Evolutionary conservation across 2,329 filamentous ascomycete species (phyloP).

Genomic region (Ceratocystis smalleyi): DNA sequence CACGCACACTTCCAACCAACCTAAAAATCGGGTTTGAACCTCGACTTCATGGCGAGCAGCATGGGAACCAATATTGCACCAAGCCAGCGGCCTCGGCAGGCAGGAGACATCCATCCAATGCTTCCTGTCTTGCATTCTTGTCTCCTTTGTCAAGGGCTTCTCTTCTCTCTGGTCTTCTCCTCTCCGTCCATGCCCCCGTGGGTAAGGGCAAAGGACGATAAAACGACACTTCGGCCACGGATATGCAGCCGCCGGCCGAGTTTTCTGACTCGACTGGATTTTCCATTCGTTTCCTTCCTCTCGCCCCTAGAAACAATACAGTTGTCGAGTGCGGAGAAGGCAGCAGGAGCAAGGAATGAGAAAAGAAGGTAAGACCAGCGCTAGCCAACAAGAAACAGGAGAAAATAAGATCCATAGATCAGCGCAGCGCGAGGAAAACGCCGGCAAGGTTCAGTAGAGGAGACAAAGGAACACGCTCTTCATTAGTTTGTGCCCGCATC

Average conservation of each 20-base stretch:
- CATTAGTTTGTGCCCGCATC: neutral
- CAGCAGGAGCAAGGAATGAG: neutral
- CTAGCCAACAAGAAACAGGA: neutral
- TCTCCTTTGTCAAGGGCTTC: neutral
- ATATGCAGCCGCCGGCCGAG: neutral
- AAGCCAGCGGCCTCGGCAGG: neutral
- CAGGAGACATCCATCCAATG: neutral
- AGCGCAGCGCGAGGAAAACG: neutral
- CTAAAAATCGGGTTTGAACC: too few relatives aligned
- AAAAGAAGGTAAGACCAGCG: neutral
- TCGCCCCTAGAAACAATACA: neutral
- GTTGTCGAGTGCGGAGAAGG: slow-evolving; percentile 1
- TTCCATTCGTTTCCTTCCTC: neutral
- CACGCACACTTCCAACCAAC: too few relatives aligned
- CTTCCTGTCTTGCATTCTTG: neutral
- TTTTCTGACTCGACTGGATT: neutral
- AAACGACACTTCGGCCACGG: neutral
- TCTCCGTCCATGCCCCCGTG: neutral
- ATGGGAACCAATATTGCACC: neutral
- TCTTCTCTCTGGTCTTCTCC: neutral
- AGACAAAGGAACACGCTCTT: neutral
- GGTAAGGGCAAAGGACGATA: neutral
- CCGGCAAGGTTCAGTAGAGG: neutral
- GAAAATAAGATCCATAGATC: neutral
- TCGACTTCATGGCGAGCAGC: neutral